These are phyloP conservation scores for Phytophthora cajani DNA, from an alignment of 352 stramenopile genomes.

Conservation along the genomic window DNA sequence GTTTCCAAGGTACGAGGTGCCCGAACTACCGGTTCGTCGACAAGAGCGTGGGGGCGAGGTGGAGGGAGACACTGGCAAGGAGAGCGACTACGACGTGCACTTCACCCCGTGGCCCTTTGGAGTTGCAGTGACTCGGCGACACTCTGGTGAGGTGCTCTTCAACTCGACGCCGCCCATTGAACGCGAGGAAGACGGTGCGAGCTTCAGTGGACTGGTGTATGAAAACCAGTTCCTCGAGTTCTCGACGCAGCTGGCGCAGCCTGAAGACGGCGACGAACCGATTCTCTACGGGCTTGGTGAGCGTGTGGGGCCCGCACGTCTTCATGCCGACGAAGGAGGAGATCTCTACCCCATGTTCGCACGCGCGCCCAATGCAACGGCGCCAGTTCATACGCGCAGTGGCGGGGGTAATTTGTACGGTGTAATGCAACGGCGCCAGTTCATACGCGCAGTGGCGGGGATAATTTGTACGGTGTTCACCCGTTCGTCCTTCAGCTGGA, in stretches of 20 bases:
- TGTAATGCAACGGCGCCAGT: slow-evolving; percentile 48
- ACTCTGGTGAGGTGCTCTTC: slow-evolving; percentile 76
- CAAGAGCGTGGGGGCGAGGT: slow-evolving; percentile 4
- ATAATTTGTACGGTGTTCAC: slow-evolving; percentile 85
- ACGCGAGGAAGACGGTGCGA: slow-evolving; percentile 16
- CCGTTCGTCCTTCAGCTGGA: slow-evolving; percentile 80
- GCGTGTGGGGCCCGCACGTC: slow-evolving; percentile 47
- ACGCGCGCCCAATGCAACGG: slow-evolving; percentile 30
- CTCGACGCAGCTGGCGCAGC: slow-evolving; percentile 61
- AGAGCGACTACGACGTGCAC: slow-evolving; percentile 52
- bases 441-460: slow-evolving; percentile 46
- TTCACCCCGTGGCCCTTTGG: slow-evolving; percentile 80
- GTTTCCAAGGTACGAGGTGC: slow-evolving; percentile 78
- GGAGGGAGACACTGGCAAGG: neutral
- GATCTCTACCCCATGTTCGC: slow-evolving; percentile 82
- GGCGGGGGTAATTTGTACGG: slow-evolving; percentile 81
- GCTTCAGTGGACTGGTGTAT: slow-evolving; percentile 78
- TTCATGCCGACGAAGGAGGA: slow-evolving; percentile 50
- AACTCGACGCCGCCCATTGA: slow-evolving; percentile 79
- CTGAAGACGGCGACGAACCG: slow-evolving; percentile 32
- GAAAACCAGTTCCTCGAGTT: slow-evolving; percentile 90
- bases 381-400: slow-evolving; percentile 30
- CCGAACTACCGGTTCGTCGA: slow-evolving; percentile 34
- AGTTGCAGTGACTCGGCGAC: slow-evolving; percentile 63
- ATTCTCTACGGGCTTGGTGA: slow-evolving; percentile 84